A percentile compares a stretch with the other conserved stretches of the same genome.
These are phyloP conservation scores for Nicotiana attenuata DNA, from an alignment of 257 asterid genomes.

Conservation along the genomic window DNA sequence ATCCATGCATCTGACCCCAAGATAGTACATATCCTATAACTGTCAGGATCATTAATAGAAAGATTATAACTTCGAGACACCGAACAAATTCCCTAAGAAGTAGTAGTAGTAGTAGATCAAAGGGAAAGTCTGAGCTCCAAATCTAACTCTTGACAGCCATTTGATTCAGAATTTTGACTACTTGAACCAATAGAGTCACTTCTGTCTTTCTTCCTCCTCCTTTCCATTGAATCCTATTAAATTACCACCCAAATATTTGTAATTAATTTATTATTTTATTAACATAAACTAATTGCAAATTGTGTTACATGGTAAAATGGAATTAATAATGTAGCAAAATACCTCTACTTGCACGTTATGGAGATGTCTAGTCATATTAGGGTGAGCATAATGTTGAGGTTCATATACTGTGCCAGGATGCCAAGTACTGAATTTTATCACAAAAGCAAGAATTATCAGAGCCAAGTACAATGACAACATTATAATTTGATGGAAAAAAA, in stretches of 20 bases:
- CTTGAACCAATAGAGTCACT: slow-evolving; percentile 39
- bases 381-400: slow-evolving; percentile 48
- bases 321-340: slow-evolving; percentile 15
- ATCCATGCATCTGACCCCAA: not conserved
- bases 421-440: slow-evolving; percentile 46
- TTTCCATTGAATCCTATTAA: slow-evolving; percentile 40
- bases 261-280: not conserved
- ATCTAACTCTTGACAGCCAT: slow-evolving; percentile 61
- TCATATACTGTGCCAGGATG: slow-evolving; percentile 47
- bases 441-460: slow-evolving; percentile 1
- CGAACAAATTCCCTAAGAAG: too few relatives aligned
- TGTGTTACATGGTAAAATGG: not conserved
- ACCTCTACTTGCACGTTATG: slow-evolving; percentile 51
- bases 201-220: slow-evolving; percentile 33
- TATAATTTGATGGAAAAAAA: too few relatives aligned
- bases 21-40: too few relatives aligned
- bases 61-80: too few relatives aligned
- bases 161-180: slow-evolving; percentile 47
- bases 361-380: slow-evolving; percentile 52
- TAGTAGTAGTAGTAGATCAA: not conserved
- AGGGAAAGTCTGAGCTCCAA: slow-evolving; percentile 78
- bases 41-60: too few relatives aligned
- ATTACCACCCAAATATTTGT: not conserved
- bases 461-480: not conserved
- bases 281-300: not conserved